phyloP scores from a whole-genome alignment of 2,329 filamentous ascomycete genomes.

The Neofusicoccum sp. region DNA sequence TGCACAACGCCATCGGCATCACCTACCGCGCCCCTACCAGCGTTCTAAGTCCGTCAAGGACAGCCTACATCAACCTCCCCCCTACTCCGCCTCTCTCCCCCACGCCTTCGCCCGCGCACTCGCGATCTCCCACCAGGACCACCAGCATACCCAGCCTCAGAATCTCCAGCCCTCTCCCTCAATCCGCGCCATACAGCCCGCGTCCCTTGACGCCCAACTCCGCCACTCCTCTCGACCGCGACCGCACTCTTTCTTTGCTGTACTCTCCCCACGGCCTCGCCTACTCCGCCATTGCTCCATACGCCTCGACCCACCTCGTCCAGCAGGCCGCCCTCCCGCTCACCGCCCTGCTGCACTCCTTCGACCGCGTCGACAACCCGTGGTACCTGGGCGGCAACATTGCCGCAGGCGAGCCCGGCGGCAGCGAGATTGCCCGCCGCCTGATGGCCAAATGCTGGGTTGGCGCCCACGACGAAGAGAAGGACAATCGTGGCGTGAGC shows the following conservation, averaged over 20 bases:
- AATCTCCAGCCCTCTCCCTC: constrained; percentile 1
- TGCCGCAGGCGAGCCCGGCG: constrained; percentile 59
- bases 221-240: constrained; percentile 28
- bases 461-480: constrained; percentile 63
- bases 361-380: constrained; percentile 61
- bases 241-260: constrained; percentile 60
- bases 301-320: constrained; percentile 60
- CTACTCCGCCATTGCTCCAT: constrained; percentile 57
- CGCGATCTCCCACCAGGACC: constrained; percentile 33
- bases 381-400: constrained; percentile 66
- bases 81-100: constrained; percentile 22
- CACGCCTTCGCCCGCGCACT: background rate
- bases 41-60: constrained; percentile 33
- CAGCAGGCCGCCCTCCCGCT: constrained; percentile 61
- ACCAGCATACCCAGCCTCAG: constrained; percentile 29
- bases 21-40: constrained; percentile 66
- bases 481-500: constrained; percentile 57
- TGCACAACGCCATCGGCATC: constrained; percentile 71
- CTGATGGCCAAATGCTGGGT: constrained; percentile 63
- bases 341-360: constrained; percentile 66
- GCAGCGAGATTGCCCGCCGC: constrained; percentile 58
- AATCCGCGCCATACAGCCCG: constrained; percentile 1
- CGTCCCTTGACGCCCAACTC: constrained; percentile 25
- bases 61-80: constrained; percentile 16
- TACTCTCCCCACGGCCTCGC: constrained; percentile 67